Evolutionary conservation across 2,329 filamentous ascomycete genomes (phyloP).

Genomic region (Hypoxylon sp.): DNA sequence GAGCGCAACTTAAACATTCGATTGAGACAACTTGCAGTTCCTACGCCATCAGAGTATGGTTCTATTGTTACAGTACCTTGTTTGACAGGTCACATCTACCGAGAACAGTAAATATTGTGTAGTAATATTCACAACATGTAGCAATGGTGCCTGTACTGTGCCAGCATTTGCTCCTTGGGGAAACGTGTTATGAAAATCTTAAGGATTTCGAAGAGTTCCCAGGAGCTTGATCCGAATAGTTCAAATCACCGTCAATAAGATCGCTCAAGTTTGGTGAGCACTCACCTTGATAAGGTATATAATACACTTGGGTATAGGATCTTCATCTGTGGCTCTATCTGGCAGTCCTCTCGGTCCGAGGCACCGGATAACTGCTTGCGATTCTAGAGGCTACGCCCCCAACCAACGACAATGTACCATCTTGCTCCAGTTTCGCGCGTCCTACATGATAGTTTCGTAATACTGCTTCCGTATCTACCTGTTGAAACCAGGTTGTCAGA

Average conservation of each 20-base stretch:
- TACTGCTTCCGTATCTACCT: neutral
- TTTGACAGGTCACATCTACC: constrained; percentile 5
- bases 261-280: neutral
- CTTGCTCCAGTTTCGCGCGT: neutral
- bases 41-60: constrained; percentile 6
- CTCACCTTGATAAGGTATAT: neutral
- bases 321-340: neutral
- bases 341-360: neutral
- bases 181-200: neutral
- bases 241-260: neutral
- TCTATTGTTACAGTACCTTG: neutral
- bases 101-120: neutral
- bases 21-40: constrained; percentile 16
- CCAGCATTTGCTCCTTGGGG: neutral
- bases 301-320: neutral
- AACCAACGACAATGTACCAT: neutral
- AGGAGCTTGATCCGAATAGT: neutral
- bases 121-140: neutral
- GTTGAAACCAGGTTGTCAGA: neutral
- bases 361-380: neutral
- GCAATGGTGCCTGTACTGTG: neutral
- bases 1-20: constrained; percentile 4
- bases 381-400: neutral
- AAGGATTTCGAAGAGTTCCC: neutral
- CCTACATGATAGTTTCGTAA: neutral